These are phyloP conservation scores for Yamadazyma sp. DNA, from an alignment of 1,139 yeast species.

Conservation along the genomic window DNA sequence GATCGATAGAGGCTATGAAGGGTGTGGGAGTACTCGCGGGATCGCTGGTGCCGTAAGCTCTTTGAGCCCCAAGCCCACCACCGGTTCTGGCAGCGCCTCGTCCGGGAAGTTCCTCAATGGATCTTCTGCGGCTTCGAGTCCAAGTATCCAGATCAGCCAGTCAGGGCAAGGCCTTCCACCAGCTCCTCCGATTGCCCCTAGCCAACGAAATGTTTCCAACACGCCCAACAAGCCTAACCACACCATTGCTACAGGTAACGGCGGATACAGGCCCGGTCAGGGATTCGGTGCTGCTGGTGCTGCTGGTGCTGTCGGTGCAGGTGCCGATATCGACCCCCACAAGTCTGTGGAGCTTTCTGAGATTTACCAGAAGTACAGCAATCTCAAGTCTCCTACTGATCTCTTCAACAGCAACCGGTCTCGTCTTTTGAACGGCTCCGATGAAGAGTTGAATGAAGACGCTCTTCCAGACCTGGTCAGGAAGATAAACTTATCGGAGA, in stretches of 20 bases:
- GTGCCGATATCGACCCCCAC: slow-evolving; percentile 19
- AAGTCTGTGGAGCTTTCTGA: slow-evolving; percentile 44
- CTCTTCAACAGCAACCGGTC: slow-evolving; percentile 32
- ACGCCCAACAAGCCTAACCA: background rate
- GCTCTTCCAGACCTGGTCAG: slow-evolving; percentile 35
- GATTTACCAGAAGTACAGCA: slow-evolving; percentile 46
- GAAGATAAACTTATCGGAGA: slow-evolving; percentile 27
- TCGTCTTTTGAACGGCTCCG: slow-evolving; percentile 36
- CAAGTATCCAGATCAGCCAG: slow-evolving; percentile 3
- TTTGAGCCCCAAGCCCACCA: slow-evolving; percentile 29
- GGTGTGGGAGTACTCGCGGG: slow-evolving; percentile 75
- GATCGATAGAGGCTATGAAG: slow-evolving; percentile 72
- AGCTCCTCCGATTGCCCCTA: slow-evolving; percentile 4
- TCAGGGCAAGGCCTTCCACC: slow-evolving; percentile 1
- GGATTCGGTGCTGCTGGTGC: slow-evolving; percentile 6
- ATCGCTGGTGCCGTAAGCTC: slow-evolving; percentile 58
- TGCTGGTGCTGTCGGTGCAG: background rate
- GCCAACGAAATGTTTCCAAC: slow-evolving; percentile 7
- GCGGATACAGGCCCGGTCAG: slow-evolving; percentile 2
- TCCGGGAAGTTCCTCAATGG: slow-evolving; percentile 4
- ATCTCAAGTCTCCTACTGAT: slow-evolving; percentile 44
- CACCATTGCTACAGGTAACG: slow-evolving; percentile 1
- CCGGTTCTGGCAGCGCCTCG: background rate
- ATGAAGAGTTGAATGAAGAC: slow-evolving; percentile 35
- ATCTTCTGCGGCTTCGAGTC: slow-evolving; percentile 6